These are phyloP conservation scores for Metschnikowia gelsemii DNA, from an alignment of 805 yeast genomes.

Conservation along the genomic window DNA sequence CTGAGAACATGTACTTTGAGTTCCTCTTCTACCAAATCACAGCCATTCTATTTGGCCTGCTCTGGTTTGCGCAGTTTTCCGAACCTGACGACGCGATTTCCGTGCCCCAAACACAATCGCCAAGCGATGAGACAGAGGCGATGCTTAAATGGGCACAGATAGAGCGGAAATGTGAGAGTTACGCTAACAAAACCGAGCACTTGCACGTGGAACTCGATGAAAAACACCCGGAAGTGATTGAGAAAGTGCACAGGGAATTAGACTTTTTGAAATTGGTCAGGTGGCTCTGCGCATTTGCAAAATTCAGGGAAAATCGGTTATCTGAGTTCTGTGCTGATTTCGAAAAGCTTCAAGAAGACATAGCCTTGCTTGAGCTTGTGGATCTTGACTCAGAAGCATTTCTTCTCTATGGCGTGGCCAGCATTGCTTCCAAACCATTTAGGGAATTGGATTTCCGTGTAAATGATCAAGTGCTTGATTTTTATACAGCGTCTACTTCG, in stretches of 20 bases:
- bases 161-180: conserved; percentile 25
- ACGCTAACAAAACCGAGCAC: conserved; percentile 24
- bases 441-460: conserved; percentile 20
- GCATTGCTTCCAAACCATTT: conserved; percentile 31
- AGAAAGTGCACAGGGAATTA: conserved; percentile 20
- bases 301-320: conserved; percentile 29
- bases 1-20: conserved; percentile 29
- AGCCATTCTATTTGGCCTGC: conserved; percentile 21
- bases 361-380: conserved; percentile 3
- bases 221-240: conserved; percentile 1
- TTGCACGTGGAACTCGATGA: conserved; percentile 15
- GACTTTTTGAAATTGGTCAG: conserved; percentile 24
- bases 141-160: conserved; percentile 16
- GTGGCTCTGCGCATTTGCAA: conserved; percentile 24
- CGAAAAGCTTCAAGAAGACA: conserved; percentile 12
- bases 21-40: conserved; percentile 28
- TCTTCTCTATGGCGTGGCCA: conserved; percentile 26
- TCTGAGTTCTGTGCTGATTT: conserved; percentile 28
- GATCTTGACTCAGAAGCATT: conserved; percentile 19
- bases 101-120: too few relatives aligned
- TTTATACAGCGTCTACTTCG: conserved; percentile 15
- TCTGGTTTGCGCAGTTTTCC: conserved; percentile 23
- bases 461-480: conserved; percentile 23
- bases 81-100: conserved; percentile 12
- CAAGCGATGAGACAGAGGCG: conserved; percentile 5